Base-by-base conservation (phyloP, 345 rosid genomes). In the Excoecaria cochinchinensis region DNA sequence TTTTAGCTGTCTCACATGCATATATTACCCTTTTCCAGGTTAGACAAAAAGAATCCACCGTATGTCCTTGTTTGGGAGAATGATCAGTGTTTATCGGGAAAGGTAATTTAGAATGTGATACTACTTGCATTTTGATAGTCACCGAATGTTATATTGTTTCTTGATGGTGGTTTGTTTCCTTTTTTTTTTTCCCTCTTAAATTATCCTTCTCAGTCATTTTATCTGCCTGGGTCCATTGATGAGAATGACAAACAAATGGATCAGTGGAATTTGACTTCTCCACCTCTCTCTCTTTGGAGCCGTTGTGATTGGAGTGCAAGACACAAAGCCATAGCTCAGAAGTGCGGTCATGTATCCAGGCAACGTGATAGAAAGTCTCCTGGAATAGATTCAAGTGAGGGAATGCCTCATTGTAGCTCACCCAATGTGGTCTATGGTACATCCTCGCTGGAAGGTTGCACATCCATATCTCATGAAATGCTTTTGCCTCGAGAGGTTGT, bases 231-330 rank as follows among this genome's bases (percentile, higher is more conserved):
- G 31, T 91, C 97, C 61, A 76, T 90, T 73, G 88, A 85, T 85
- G 84, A 67, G 38, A 84, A 84, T 73, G 93, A 93, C 83, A 90
- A 88, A 72, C 91, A 86, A 76, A 71, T 91, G 82, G 95, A 89
- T 9, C 90, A 88, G 77, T 95, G 98, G 96, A 95, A 93, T 80
- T 0, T 48, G 60, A 80, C 61, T 24, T 70, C 97, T 10, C 97
- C 99, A 4, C 87, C 82, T 40, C 94, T 93, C 42, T 90, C 84
- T 84, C 99, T 95, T 69, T 95, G 99, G 98, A 95, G 99, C 73
- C 94, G 83, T 67, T 77, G 42, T 44, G 94, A 89, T 80, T 95
- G 85, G 85, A 82, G 80, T 58, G 75, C 51, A 14, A 82, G 84
- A 75, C 94, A 93, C 91, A 85, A 47, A 82, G 77, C 48, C 44